Evolutionary conservation across 2,329 filamentous ascomycete genomes (phyloP).

Genomic region (Macrophomina pseudophaseolina): DNA sequence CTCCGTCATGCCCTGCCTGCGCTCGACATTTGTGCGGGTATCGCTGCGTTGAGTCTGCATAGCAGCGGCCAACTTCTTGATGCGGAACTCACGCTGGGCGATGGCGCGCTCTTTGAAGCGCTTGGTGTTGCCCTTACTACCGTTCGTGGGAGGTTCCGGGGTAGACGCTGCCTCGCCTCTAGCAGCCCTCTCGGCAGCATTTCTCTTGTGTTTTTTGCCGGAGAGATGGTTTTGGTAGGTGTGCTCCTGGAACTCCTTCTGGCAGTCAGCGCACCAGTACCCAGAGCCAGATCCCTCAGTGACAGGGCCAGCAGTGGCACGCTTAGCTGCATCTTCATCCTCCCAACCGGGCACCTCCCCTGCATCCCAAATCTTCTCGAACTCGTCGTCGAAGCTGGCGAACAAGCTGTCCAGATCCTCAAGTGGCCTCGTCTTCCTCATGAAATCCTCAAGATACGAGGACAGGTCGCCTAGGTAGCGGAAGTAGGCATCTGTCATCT

Average conservation of each 20-base stretch:
- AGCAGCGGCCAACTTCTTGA: constrained; percentile 77
- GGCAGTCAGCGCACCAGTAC: constrained; percentile 88
- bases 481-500: constrained; percentile 92
- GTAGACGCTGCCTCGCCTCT: constrained; percentile 28
- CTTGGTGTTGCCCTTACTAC: constrained; percentile 19
- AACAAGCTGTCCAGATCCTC: constrained; percentile 85
- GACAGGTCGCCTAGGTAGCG: constrained; percentile 81
- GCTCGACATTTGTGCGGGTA: constrained; percentile 92
- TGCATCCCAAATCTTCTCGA: constrained; percentile 80
- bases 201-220: constrained; percentile 92
- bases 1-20: constrained; percentile 96
- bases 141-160: constrained; percentile 20
- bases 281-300: constrained; percentile 67
- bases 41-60: constrained; percentile 89
- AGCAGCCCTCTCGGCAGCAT: constrained; percentile 66
- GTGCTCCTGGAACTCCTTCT: constrained; percentile 95
- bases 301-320: constrained; percentile 40
- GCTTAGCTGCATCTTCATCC: constrained; percentile 43
- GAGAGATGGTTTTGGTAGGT: constrained; percentile 88
- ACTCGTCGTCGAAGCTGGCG: constrained; percentile 77
- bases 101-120: constrained; percentile 84
- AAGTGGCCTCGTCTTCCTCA: constrained; percentile 81
- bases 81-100: constrained; percentile 83
- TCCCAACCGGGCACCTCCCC: constrained; percentile 80
- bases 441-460: constrained; percentile 84